Evolutionary conservation across 192 early-diverging fungal genomes (phyloP), one percentile per base, ranked within the genome.

Genomic region (Backusella liffmaniae): DNA sequence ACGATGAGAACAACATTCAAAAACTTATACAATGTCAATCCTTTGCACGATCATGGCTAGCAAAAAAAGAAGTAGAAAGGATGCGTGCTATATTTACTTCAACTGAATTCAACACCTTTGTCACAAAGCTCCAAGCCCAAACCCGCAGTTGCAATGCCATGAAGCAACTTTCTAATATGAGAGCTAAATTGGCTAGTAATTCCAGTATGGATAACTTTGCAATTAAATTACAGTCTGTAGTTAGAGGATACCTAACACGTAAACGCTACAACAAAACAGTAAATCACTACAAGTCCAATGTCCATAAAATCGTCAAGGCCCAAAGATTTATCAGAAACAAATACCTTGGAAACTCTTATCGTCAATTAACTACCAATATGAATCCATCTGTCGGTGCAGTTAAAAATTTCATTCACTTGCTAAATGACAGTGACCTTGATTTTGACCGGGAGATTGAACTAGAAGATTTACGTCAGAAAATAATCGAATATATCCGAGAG

Each of bases 371-470:
- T 66, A 81, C 35, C 4, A 89, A 91, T 77, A 87, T 87, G 59
- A 97, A 92, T 72, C 95, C 97, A 41, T 86, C 95, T 0, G 86
- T 95, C 41, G 89, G 91, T 16, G 91, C 91, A 7, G 84, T 99
- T n/a, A 95, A 96, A 75, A 91, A 89, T 35, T 99, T 96, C 75
- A 86, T 96, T 37, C 91, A 96, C 75, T 80, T 99, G 56, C 87
- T 99, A 37, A 94, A 96, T 72, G 94, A 96, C 82, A 92, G 89
- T 18, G 94, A 96, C 78, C 89, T 92, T 77, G 97, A 99, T 74
- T 95, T 96, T 73, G 96, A 99, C 79, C 93, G 96, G 73, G 98
- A 99, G 82, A 80, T 96, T 26, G 85, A 82, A 36, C 71, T 87
- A 21, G 97, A 99, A 81, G 85, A 90, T 8, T 82, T 98, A 37